Evolutionary conservation across 108 stramenopile genomes (phyloP).

Genomic region (Skeletonema menzelii): DNA sequence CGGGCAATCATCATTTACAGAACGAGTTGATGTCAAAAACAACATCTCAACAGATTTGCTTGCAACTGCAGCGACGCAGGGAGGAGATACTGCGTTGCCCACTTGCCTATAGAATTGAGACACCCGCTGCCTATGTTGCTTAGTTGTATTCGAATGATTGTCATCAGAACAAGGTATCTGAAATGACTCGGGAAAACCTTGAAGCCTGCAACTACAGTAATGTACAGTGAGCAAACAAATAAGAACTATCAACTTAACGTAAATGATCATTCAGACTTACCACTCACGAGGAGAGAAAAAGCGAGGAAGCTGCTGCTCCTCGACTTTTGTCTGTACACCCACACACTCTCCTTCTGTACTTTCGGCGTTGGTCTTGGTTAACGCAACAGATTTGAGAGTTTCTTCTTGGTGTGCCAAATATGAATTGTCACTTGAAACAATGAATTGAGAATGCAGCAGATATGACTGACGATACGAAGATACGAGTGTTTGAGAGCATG

Average conservation of each 20-base stretch:
- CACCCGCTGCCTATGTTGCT: neutral
- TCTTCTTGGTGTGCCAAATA: conserved; percentile 4
- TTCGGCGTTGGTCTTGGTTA: neutral
- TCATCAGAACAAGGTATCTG: conserved; percentile 1
- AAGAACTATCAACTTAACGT: neutral
- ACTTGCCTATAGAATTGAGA: conserved; percentile 28
- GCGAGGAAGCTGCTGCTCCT: conserved; percentile 14
- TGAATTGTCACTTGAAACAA: conserved; percentile 14
- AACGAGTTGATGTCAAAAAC: neutral
- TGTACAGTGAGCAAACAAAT: neutral
- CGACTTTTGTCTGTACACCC: neutral
- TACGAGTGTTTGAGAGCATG: conserved; percentile 23
- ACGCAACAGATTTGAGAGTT: neutral
- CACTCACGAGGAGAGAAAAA: conserved; percentile 40
- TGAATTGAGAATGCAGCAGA: conserved; percentile 28
- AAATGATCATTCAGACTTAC: neutral
- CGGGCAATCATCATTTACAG: neutral
- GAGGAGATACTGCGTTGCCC: conserved; percentile 30
- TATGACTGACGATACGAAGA: conserved; percentile 27
- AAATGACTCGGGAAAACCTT: conserved; percentile 43
- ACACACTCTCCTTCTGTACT: neutral
- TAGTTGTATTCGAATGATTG: neutral
- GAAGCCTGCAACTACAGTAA: conserved; percentile 24
- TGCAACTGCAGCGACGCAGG: conserved; percentile 25
- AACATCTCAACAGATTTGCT: neutral